These are phyloP conservation scores for Sporothrix pallida DNA, from an alignment of 2,329 filamentous ascomycete species.

Conservation along the genomic window DNA sequence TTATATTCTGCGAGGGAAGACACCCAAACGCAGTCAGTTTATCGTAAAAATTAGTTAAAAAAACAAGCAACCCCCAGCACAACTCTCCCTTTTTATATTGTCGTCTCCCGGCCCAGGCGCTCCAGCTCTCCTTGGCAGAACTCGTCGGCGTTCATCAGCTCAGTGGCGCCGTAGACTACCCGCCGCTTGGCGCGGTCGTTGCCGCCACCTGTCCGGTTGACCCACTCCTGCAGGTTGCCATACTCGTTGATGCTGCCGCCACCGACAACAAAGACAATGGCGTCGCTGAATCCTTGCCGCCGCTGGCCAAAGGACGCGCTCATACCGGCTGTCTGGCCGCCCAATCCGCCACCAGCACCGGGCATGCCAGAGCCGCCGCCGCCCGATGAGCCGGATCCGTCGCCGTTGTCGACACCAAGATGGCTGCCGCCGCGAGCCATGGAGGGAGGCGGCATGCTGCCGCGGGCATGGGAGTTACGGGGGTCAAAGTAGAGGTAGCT, in stretches of 20 bases:
- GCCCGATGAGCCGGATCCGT: slow-evolving; percentile 49
- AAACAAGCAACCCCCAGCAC: background rate
- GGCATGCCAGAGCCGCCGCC: slow-evolving; percentile 46
- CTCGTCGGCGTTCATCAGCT: slow-evolving; percentile 71
- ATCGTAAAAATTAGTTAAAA: background rate
- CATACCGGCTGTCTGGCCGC: slow-evolving; percentile 65
- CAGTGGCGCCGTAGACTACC: slow-evolving; percentile 94
- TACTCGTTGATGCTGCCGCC: slow-evolving; percentile 99
- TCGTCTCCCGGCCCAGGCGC: slow-evolving; percentile 64
- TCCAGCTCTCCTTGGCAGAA: slow-evolving; percentile 70
- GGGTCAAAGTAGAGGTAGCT: slow-evolving; percentile 98
- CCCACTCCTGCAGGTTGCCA: slow-evolving; percentile 96
- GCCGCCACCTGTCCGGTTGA: slow-evolving; percentile 68
- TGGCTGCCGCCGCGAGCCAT: slow-evolving; percentile 53
- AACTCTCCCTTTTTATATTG: slow-evolving; percentile 27
- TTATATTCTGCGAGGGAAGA: background rate
- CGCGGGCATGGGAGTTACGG: slow-evolving; percentile 87
- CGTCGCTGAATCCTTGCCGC: slow-evolving; percentile 85
- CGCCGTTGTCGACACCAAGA: slow-evolving; percentile 37
- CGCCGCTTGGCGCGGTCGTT: slow-evolving; percentile 69
- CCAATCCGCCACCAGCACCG: slow-evolving; percentile 44
- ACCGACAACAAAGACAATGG: slow-evolving; percentile 92
- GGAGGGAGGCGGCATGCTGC: slow-evolving; percentile 84
- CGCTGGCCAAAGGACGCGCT: slow-evolving; percentile 88
- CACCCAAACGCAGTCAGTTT: background rate